phyloP scores from a whole-genome alignment of 164 flowering plant genomes.

The Stephania cephalantha region DNA sequence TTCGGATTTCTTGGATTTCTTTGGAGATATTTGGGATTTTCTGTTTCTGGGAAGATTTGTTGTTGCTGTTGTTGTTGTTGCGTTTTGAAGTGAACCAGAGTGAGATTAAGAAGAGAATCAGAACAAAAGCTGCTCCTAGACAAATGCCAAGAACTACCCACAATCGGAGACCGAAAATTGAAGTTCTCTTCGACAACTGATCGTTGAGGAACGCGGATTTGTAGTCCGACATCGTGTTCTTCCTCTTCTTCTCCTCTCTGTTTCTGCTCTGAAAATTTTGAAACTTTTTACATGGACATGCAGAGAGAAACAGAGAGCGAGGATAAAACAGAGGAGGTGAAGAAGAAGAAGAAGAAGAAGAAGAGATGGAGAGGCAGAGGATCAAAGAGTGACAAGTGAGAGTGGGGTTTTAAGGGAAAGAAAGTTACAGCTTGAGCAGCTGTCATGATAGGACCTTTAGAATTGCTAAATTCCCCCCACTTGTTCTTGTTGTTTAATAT shows the following conservation, averaged over 20 bases:
- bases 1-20: slow-evolving; percentile 49
- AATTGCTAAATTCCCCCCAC: slow-evolving; percentile 5
- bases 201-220: slow-evolving; percentile 44
- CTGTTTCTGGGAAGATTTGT: slow-evolving; percentile 21
- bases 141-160: slow-evolving; percentile 74
- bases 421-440: slow-evolving; percentile 8
- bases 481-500: neutral
- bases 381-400: neutral
- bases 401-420: neutral
- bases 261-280: neutral
- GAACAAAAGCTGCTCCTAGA: slow-evolving; percentile 63
- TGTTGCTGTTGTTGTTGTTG: slow-evolving; percentile 13
- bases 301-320: neutral
- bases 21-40: slow-evolving; percentile 47
- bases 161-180: slow-evolving; percentile 59
- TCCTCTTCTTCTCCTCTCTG: neutral
- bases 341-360: slow-evolving; percentile 1
- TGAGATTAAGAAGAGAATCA: slow-evolving; percentile 63
- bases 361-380: neutral
- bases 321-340: neutral
- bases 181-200: slow-evolving; percentile 57
- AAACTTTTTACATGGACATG: neutral
- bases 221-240: slow-evolving; percentile 35
- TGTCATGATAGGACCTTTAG: slow-evolving; percentile 22
- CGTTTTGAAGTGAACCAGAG: slow-evolving; percentile 46